Evolutionary conservation across 768 basidiomycete species (phyloP).

Genomic region (Leccinum boreale): DNA sequence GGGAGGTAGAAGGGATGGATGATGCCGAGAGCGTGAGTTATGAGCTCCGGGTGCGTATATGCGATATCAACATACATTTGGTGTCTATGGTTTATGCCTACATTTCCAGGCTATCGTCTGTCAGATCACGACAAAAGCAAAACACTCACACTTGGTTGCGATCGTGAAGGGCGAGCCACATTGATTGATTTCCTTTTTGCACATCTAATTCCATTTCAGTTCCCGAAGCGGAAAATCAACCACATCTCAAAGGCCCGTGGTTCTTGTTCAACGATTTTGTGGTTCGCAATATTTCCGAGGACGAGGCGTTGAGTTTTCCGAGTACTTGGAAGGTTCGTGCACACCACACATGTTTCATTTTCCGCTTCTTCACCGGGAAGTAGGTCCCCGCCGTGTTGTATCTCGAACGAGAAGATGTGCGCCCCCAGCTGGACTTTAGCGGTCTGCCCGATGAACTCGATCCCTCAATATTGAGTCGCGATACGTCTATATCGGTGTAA

Average conservation of each 20-base stretch:
- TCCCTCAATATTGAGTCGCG: conserved; percentile 70
- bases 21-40: conserved; percentile 60
- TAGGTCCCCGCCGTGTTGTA: conserved; percentile 90
- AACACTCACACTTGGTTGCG: conserved; percentile 81
- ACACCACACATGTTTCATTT: not conserved
- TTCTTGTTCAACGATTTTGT: conserved; percentile 96
- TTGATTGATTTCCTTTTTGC: not conserved
- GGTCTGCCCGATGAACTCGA: conserved; percentile 66
- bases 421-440: conserved; percentile 56
- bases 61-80: not conserved
- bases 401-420: conserved; percentile 70
- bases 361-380: conserved; percentile 14
- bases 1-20: conserved; percentile 56
- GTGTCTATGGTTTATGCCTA: not conserved
- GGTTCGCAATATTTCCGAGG: conserved; percentile 79
- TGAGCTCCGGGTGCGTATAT: conserved; percentile 63
- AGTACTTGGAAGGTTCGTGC: conserved; percentile 86
- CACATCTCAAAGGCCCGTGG: conserved; percentile 60
- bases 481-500: conserved; percentile 86
- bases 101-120: conserved; percentile 68
- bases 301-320: conserved; percentile 85
- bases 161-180: conserved; percentile 66
- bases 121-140: conserved; percentile 70
- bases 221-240: conserved; percentile 56
- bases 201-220: conserved; percentile 40